Evolutionary conservation across 371 early-diverging fungal genomes (phyloP), one percentile per base, ranked within the genome.

Genomic region (Mortierella sp.): DNA sequence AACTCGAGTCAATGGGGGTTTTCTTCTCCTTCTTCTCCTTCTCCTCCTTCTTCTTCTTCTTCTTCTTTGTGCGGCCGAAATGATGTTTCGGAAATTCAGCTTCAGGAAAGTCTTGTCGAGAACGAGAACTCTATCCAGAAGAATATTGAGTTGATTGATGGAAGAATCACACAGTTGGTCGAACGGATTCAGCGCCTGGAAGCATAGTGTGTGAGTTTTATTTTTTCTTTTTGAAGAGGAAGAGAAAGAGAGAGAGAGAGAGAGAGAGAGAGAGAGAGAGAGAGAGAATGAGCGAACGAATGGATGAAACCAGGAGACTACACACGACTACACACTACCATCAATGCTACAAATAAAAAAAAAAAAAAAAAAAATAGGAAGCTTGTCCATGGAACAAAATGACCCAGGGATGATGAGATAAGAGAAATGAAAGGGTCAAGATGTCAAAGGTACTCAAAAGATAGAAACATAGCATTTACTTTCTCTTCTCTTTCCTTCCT

Each of bases 91-190:
- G 16, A 21, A 14, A 26, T 9, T 0, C 14, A 91, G 86, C 75
- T 94, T 58, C 88, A 88, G 60, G 80, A 82, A 60, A 91, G 90
- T 62, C 59, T 95, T 59, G 66, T 84, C 55, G 91, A 88, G 47
- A 94, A 95, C 74, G 89, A 88, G 55, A 84, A 79, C 5, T 82
- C 87, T 2, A 85, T 93, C 21, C 84, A 86, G 57, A 84, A 74
- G 56, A 95, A 95, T 68, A 87, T 94, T 66, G 90, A 88, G 57
- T 73, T 88, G 25, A 84, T 95, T 52, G 92, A 93, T 62, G 73
- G 66, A 44, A 80, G 95, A 72, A 85, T 93, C 73, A 84, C 88
- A 29, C 89, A 87, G 11, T 74, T 94, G 47, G 84, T 90, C 25
- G 86, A 89, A 68, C 86, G 91, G 28, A 82, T 92, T 28, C 82